phyloP scores from a whole-genome alignment of 352 stramenopile genomes.

The Pseudoperonospora humuli region DNA sequence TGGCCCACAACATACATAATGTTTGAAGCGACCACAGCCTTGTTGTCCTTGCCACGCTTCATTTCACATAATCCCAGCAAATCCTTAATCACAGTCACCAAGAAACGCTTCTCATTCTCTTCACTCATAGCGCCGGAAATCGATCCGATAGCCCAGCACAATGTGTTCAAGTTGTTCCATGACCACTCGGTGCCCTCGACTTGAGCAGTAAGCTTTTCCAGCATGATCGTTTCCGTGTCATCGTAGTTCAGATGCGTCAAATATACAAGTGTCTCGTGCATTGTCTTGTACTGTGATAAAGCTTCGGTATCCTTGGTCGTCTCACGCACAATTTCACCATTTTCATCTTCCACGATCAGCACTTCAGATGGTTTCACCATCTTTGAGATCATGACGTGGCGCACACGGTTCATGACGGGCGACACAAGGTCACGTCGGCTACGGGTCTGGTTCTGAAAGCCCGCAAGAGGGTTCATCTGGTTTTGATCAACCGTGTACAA shows the following conservation, averaged over 20 bases:
- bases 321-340: slow-evolving; percentile 94
- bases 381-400: slow-evolving; percentile 97
- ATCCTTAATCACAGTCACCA: slow-evolving; percentile 99
- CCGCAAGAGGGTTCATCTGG: slow-evolving; percentile 52
- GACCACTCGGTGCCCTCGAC: slow-evolving; percentile 84
- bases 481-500: slow-evolving; percentile 92
- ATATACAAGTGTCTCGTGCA: slow-evolving; percentile 99
- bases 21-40: slow-evolving; percentile 98
- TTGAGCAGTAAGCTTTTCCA: slow-evolving; percentile 94
- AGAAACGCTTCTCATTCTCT: slow-evolving; percentile 99
- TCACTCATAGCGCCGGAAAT: slow-evolving; percentile 99
- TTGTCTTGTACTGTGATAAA: slow-evolving; percentile 99
- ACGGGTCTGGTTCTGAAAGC: slow-evolving; percentile 41
- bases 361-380: slow-evolving; percentile 99
- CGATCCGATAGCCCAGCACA: slow-evolving; percentile 99
- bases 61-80: slow-evolving; percentile 96
- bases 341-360: slow-evolving; percentile 99
- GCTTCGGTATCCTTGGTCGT: slow-evolving; percentile 99
- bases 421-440: slow-evolving; percentile 67
- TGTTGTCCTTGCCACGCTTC: slow-evolving; percentile 99
- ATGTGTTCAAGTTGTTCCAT: slow-evolving; percentile 99
- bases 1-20: slow-evolving; percentile 99
- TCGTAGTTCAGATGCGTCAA: slow-evolving; percentile 99
- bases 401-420: slow-evolving; percentile 90
- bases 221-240: slow-evolving; percentile 99